Base-by-base conservation (phyloP, 441 rosid species). In the Monsonia emarginata region DNA sequence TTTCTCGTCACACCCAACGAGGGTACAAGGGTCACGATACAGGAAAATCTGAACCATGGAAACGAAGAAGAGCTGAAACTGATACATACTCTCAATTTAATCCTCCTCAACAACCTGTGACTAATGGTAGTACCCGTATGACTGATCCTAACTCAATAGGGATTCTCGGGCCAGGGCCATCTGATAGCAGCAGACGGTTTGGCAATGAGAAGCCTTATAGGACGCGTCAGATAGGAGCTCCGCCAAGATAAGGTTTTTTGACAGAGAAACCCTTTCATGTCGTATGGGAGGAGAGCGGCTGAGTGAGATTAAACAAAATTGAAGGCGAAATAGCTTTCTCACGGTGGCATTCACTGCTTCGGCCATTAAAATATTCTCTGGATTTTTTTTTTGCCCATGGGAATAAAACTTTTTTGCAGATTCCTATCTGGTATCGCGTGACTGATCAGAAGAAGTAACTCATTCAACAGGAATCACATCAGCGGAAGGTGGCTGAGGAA, bases 151-250 rank as follows among this genome's bases (percentile, higher is more conserved):
- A 72, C 69, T 86, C 97, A 3, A 61, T 87, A 64, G 98, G 99
- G 31, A 95, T 95, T 78, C 97, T 95, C 10, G 99, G 99, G 64
- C 95, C 96, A 0, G 91, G 85, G 59, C 98, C 99, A n/a, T 75
- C 91, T n/a, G 98, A 86, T 72, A 61, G n/a, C 68, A 79, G 83
- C 68, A 79, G 83, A 65, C 83, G 79, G 1, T 67, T 82, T 54
- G 74, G 50, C 32, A 79, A 72, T 3, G 86, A 81, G 74, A 84
- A 90, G 74, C 81, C 82, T 66, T 76, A 75, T 42, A 81, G 93
- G 66, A 68, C 67, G 77, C 96, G 85, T 26, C 84, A 79, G 73
- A 72, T 85, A 25, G 81, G 98, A 61, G 82, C 81, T 75, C 86
- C 94, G 27, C 75, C 77, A 11, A 79, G 86, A 77, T 84, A 82